Evolutionary conservation across 2,329 filamentous ascomycete species (phyloP), one percentile per base, ranked within the genome.

Genomic region (Nemania abortiva): DNA sequence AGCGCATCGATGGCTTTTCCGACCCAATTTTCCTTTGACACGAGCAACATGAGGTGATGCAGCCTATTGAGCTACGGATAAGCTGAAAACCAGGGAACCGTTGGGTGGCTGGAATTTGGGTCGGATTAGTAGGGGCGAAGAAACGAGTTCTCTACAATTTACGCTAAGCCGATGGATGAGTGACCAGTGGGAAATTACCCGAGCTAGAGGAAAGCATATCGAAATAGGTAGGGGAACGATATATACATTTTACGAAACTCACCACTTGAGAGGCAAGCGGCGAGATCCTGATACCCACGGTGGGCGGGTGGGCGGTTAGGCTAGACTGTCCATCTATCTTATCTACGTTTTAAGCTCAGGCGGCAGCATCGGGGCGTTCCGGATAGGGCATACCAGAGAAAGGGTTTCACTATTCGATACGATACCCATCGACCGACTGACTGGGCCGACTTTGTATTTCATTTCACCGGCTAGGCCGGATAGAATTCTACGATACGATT

Each of bases 1-100:
- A 95, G 92, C 68, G 95, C 95, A 42, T 97, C 93, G 82, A 97
- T 97, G 95, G 93, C 95, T 73, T 97, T 97, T 76, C 94, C 94
- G 11, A 92, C 91, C 1, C 92, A 93, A 65, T 96, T 95, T 80
- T 89, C 90, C 60, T 94, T 93, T 78, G 89, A 91, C 70, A 88
- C 88, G 58, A 84, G 86, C 78, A 88, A 87, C 74, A 86, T 84
- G 79, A 78, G 83, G 73, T 84, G 54, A 73, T 52, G 20, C 1
- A 56, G 27, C 24, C 50, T 18, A 15, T 0, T 10, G 20, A 15
- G 47, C 34, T 22, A 11, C 27, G 13, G 6, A 56, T 54, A 45
- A 49, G 53, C n/a, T 13, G 24, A 58, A 52, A 1, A n/a, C 24
- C 20, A 34, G 11, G 31, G 31, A 5, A 37, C 55, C 11, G 24